phyloP scores from a whole-genome alignment of 1,139 yeast species.

The Entelexis paramagnoliae region DNA sequence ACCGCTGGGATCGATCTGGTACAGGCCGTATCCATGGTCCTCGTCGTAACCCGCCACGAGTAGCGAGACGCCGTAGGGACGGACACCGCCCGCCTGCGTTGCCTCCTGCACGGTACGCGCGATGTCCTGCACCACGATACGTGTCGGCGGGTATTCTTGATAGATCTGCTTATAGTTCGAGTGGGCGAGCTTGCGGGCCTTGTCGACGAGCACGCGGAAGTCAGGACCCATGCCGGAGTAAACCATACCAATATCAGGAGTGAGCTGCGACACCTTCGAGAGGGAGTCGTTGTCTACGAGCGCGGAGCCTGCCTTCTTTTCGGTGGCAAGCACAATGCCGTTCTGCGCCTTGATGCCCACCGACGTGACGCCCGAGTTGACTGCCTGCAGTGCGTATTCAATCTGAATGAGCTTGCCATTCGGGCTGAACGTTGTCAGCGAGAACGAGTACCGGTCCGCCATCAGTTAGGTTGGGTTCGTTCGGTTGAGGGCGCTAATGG shows the following conservation, averaged over 20 bases:
- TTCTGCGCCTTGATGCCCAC: constrained; percentile 85
- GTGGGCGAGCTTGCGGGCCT: constrained; percentile 88
- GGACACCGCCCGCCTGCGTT: constrained; percentile 95
- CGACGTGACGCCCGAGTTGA: constrained; percentile 95
- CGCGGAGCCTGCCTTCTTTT: constrained; percentile 68
- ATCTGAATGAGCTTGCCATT: constrained; percentile 96
- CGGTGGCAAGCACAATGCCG: constrained; percentile 56
- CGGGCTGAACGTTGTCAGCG: constrained; percentile 92
- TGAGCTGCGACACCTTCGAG: constrained; percentile 69
- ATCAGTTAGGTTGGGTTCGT: constrained; percentile 32
- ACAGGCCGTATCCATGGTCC: constrained; percentile 66
- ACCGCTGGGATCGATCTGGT: constrained; percentile 97
- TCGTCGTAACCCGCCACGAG: constrained; percentile 92
- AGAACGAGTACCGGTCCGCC: constrained; percentile 98
- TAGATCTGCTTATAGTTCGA: constrained; percentile 85
- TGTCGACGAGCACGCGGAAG: constrained; percentile 85
- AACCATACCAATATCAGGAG: constrained; percentile 95
- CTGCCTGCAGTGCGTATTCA: constrained; percentile 95
- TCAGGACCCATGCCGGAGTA: constrained; percentile 99
- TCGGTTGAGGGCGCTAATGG: background rate
- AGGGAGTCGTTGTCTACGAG: constrained; percentile 66
- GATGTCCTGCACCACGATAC: constrained; percentile 83
- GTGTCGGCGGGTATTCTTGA: constrained; percentile 95
- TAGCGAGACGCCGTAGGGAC: constrained; percentile 94
- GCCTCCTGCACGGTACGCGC: constrained; percentile 97